Percentiles rank a stretch among this genome's conserved stretches.
Evolutionary conservation across 1,284 basidiomycete genomes (phyloP).

Genomic region (Ustilago curta): DNA sequence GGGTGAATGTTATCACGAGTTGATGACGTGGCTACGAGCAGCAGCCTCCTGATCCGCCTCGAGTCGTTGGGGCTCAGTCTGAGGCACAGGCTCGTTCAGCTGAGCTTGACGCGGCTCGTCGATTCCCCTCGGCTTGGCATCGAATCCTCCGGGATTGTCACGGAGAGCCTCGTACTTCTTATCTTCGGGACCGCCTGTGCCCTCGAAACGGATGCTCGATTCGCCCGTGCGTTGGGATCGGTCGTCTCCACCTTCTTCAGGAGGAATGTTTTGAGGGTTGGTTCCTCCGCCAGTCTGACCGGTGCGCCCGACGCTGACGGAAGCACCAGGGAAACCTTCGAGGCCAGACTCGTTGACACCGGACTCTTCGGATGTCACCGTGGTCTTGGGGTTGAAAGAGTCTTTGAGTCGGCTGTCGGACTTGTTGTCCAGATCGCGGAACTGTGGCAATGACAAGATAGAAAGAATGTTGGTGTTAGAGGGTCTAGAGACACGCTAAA

Average conservation of each 20-base stretch:
- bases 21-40: slow-evolving; percentile 49
- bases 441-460: slow-evolving; percentile 17
- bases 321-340: slow-evolving; percentile 50
- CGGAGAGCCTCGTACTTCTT: slow-evolving; percentile 52
- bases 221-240: slow-evolving; percentile 50
- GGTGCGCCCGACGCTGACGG: slow-evolving; percentile 49
- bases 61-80: slow-evolving; percentile 55
- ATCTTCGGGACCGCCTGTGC: slow-evolving; percentile 56
- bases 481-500: neutral
- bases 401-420: slow-evolving; percentile 48
- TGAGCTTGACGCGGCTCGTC: slow-evolving; percentile 47
- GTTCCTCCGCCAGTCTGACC: slow-evolving; percentile 60
- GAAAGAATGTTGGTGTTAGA: neutral
- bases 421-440: slow-evolving; percentile 46
- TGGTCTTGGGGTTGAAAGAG: slow-evolving; percentile 53
- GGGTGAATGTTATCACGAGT: slow-evolving; percentile 20
- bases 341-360: slow-evolving; percentile 60
- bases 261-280: slow-evolving; percentile 58
- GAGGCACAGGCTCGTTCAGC: slow-evolving; percentile 50
- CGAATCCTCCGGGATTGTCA: slow-evolving; percentile 55
- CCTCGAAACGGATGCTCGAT: slow-evolving; percentile 57
- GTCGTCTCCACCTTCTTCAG: slow-evolving; percentile 58
- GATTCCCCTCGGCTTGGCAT: slow-evolving; percentile 40
- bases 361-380: slow-evolving; percentile 52
- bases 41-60: slow-evolving; percentile 53